Percentiles rank a stretch among this genome's conserved stretches.
Evolutionary conservation across 495 filamentous ascomycete species (phyloP).

Genomic region (Penicillium mononematosum): DNA sequence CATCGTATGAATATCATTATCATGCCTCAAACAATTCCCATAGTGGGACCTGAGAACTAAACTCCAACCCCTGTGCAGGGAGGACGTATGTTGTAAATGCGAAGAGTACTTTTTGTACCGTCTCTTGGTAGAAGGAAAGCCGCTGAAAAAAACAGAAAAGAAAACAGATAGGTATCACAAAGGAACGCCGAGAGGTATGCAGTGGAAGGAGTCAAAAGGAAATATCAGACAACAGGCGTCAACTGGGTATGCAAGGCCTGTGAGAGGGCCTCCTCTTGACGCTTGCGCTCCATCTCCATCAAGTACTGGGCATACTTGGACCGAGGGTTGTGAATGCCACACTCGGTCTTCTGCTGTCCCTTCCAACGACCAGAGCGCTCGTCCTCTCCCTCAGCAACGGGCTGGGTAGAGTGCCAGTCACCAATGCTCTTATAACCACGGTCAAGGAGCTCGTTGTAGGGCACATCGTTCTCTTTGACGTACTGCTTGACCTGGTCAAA

Average conservation of each 20-base stretch:
- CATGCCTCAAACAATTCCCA: conserved; percentile 13
- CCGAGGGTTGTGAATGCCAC: conserved; percentile 95
- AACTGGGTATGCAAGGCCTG: conserved; percentile 43
- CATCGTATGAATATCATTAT: conserved; percentile 23
- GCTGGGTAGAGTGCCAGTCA: conserved; percentile 95
- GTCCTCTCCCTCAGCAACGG: conserved; percentile 86
- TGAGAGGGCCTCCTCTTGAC: conserved; percentile 60
- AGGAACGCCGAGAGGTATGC: conserved; percentile 26
- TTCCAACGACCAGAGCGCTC: conserved; percentile 98
- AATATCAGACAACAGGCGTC: conserved; percentile 24
- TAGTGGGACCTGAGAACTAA: conserved; percentile 7
- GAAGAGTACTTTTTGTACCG: conserved; percentile 5
- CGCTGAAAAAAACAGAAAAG: conserved; percentile 10
- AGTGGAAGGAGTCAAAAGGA: conserved; percentile 13
- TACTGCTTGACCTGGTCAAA: conserved; percentile 89
- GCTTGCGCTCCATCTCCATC: conserved; percentile 68
- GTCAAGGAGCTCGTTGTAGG: conserved; percentile 90
- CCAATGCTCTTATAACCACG: conserved; percentile 94
- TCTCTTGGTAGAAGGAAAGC: conserved; percentile 9
- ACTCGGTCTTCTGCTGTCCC: conserved; percentile 91
- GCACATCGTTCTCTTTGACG: conserved; percentile 78
- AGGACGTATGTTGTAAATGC: neutral
- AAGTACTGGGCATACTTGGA: conserved; percentile 88
- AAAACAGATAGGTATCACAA: conserved; percentile 23
- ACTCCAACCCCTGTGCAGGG: conserved; percentile 20